Conservation (phyloP, 2,329 filamentous ascomycete species). For the Exophiala sp. region DNA sequence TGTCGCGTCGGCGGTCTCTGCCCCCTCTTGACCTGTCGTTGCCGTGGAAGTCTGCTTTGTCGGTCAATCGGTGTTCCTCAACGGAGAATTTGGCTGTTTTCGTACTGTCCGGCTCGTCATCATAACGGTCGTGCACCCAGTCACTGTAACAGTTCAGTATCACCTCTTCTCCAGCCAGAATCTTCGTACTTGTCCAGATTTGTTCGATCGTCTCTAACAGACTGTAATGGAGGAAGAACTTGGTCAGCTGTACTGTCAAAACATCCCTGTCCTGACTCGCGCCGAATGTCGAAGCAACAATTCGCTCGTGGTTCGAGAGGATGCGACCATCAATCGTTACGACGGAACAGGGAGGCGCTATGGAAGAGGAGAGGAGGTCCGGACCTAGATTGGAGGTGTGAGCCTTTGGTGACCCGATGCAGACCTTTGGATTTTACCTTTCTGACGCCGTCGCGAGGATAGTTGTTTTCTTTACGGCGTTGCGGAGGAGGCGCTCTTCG, state of each 20-base stretch:
- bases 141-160: slow-evolving; percentile 54
- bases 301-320: slow-evolving; percentile 17
- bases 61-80: slow-evolving; percentile 6
- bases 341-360: slow-evolving; percentile 19
- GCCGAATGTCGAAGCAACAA: slow-evolving; percentile 31
- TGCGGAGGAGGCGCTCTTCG: slow-evolving; percentile 33
- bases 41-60: slow-evolving; percentile 27
- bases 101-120: slow-evolving; percentile 61
- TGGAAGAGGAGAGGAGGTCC: slow-evolving; percentile 21
- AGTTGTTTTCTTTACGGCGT: slow-evolving; percentile 48
- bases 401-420: slow-evolving; percentile 43
- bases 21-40: slow-evolving; percentile 18
- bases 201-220: slow-evolving; percentile 43
- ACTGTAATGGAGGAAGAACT: slow-evolving; percentile 40
- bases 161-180: slow-evolving; percentile 10
- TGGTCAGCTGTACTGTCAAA: slow-evolving; percentile 45
- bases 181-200: slow-evolving; percentile 44
- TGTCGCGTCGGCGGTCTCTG: slow-evolving; percentile 21
- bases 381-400: slow-evolving; percentile 17
- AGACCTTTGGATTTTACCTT: slow-evolving; percentile 59
- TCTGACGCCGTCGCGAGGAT: slow-evolving; percentile 81
- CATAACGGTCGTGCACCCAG: slow-evolving; percentile 91
- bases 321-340: slow-evolving; percentile 22
- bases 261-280: slow-evolving; percentile 33
- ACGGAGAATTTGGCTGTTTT: background rate